Evolutionary conservation across 2,329 filamentous ascomycete species (phyloP), one percentile per base, ranked within the genome.

Genomic region (Fonsecaea erecta): DNA sequence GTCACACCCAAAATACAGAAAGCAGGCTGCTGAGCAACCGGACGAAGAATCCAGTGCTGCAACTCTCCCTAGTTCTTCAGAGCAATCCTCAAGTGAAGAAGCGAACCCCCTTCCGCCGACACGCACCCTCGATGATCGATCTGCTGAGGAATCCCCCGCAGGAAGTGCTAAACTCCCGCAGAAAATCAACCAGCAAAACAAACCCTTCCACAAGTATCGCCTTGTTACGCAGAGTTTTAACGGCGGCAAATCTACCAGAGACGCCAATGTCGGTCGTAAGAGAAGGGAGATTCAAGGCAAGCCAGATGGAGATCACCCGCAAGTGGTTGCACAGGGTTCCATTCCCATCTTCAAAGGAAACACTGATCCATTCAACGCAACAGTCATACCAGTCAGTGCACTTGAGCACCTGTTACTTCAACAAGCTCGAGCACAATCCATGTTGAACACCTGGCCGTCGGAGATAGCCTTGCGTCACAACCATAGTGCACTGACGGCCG

Each of bases 391-490:
- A 7, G 40, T 59, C 56, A 59, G 56, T 37, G 56, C 56, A 21
- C 40, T 59, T n/a, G 56, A 59, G 56, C 56, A 59, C 9, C 18
- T 59, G 24, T 51, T 59, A 21, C 56, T 59, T 43, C 56, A 59
- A 24, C 56, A 59, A 26, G 37, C 37, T 34, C 56, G 56, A 34
- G 40, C 37, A 18, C 56, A 59, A 21, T 48, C 56, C 18, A 51
- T 51, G 56, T 37, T 48, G 35, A 59, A 48, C 56, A 59, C 56
- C 12, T 59, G 56, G 56, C 56, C 56, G 3, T 59, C 56, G 11
- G 56, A 59, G 40, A 59, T 59, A 48, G 56, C 56, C 26, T 11
- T 59, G 26, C 56, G 56, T 48, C 56, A 59, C 37, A 59, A 59
- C 34, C 56, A 59, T 21, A 11, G 24, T 21, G 56, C 28, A 8